A percentile compares a stretch with the other conserved stretches of the same genome.
Conservation (phyloP, 2,329 filamentous ascomycete genomes). For the Blumeria graminis region DNA sequence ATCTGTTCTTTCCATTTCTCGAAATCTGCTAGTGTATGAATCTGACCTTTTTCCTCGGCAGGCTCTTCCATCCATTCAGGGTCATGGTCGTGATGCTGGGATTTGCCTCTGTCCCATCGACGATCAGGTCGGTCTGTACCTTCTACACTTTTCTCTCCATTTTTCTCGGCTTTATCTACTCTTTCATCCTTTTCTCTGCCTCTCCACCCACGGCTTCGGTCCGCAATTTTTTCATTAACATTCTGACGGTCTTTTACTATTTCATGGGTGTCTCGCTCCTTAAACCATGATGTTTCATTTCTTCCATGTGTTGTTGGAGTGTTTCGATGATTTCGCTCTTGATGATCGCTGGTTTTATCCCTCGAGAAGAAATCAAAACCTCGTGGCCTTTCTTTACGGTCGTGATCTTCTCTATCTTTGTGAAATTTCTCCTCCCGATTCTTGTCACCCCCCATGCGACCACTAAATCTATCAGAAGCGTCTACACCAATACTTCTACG, state of each 20-base stretch:
- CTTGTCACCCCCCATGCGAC: conserved; percentile 32
- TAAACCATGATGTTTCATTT: conserved; percentile 53
- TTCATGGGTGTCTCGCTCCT: conserved; percentile 22
- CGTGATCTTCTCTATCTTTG: conserved; percentile 31
- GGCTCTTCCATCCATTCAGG: conserved; percentile 78
- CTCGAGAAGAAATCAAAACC: conserved; percentile 25
- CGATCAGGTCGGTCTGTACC: conserved; percentile 8
- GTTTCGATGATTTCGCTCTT: conserved; percentile 27
- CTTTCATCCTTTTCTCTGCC: conserved; percentile 18
- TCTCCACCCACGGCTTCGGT: conserved; percentile 17
- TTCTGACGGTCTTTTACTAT: conserved; percentile 13
- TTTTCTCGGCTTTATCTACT: conserved; percentile 3
- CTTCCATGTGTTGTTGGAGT: conserved; percentile 41
- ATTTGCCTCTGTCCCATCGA: conserved; percentile 17
- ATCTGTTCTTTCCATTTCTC: conserved; percentile 84
- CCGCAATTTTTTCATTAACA: conserved; percentile 13
- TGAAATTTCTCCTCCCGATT: conserved; percentile 18
- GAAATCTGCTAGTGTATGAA: conserved; percentile 73
- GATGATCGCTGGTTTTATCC: conserved; percentile 24
- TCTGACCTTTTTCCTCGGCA: conserved; percentile 40
- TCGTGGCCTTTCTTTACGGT: conserved; percentile 24
- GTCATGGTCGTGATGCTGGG: conserved; percentile 47
- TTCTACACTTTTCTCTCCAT: conserved; percentile 15
- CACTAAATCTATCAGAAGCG: conserved; percentile 45
- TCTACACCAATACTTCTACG: conserved; percentile 51